Evolutionary conservation across 371 early-diverging fungal genomes (phyloP).

Genomic region (Synchytrium microbalum): DNA sequence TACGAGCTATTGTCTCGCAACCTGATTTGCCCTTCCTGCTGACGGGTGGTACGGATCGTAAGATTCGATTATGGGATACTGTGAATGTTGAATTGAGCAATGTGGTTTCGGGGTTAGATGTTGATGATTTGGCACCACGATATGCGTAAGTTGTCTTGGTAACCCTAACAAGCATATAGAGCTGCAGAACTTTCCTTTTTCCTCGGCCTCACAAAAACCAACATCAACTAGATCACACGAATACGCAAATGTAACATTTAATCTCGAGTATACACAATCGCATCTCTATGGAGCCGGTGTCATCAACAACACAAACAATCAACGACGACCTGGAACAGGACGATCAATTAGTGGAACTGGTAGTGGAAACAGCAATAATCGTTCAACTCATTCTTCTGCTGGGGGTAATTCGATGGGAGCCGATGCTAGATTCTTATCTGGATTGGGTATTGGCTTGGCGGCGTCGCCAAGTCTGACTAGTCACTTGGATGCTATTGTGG

Average conservation of each 20-base stretch:
- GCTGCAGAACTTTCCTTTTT: background rate
- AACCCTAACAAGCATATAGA: background rate
- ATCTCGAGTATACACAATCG: slow-evolving; percentile 31
- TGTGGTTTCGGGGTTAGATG: slow-evolving; percentile 60
- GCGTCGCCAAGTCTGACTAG: slow-evolving; percentile 15
- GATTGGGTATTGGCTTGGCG: slow-evolving; percentile 3
- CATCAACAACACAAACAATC: background rate
- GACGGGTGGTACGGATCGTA: slow-evolving; percentile 73
- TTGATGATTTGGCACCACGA: slow-evolving; percentile 50
- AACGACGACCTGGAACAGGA: background rate
- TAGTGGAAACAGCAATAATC: background rate
- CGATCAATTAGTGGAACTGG: background rate
- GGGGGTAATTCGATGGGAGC: background rate
- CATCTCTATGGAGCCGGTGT: slow-evolving; percentile 8
- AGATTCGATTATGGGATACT: slow-evolving; percentile 75
- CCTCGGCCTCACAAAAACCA: background rate
- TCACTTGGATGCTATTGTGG: slow-evolving; percentile 70
- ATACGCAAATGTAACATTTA: slow-evolving; percentile 30
- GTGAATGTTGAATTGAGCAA: slow-evolving; percentile 57
- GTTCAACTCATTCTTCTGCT: background rate
- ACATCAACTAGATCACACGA: slow-evolving; percentile 42
- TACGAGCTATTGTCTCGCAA: slow-evolving; percentile 11
- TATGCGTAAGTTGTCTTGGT: slow-evolving; percentile 18
- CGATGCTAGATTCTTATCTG: slow-evolving; percentile 1
- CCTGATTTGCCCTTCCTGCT: slow-evolving; percentile 57